phyloP scores from a whole-genome alignment of 805 yeast genomes.

The Kluyveromyces dobzhanskii region DNA sequence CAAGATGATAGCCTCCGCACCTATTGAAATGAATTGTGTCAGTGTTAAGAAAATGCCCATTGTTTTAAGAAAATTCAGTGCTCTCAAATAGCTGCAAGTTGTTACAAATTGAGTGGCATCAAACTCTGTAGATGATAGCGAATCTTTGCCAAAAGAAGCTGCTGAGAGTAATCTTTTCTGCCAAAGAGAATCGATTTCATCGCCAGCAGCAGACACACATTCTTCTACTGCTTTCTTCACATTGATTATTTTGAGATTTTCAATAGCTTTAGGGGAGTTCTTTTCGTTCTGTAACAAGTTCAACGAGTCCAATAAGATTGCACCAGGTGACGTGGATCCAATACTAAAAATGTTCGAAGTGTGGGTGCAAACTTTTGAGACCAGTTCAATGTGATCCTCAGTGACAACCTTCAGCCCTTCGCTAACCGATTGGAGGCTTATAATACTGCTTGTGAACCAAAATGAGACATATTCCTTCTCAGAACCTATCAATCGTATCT shows the following conservation, averaged over 20 bases:
- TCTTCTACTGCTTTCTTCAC: slow-evolving; percentile 53
- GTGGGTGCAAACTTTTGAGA: slow-evolving; percentile 51
- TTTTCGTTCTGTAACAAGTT: slow-evolving; percentile 43
- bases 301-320: slow-evolving; percentile 73
- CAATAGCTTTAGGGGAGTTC: slow-evolving; percentile 75
- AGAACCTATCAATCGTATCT: slow-evolving; percentile 64
- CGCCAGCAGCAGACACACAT: slow-evolving; percentile 66
- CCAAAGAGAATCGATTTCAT: slow-evolving; percentile 69
- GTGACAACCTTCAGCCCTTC: slow-evolving; percentile 74
- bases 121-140: slow-evolving; percentile 41
- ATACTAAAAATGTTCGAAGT: slow-evolving; percentile 62
- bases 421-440: slow-evolving; percentile 40
- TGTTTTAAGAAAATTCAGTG: slow-evolving; percentile 57
- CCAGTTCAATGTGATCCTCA: slow-evolving; percentile 44
- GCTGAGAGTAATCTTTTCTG: slow-evolving; percentile 77
- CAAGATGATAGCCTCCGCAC: slow-evolving; percentile 47
- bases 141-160: slow-evolving; percentile 73
- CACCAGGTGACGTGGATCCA: slow-evolving; percentile 79
- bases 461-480: slow-evolving; percentile 39
- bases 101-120: slow-evolving; percentile 56
- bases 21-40: slow-evolving; percentile 41
- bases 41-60: slow-evolving; percentile 67
- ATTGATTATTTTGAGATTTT: slow-evolving; percentile 52
- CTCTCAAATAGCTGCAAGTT: slow-evolving; percentile 53
- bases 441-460: slow-evolving; percentile 39